Base-by-base conservation (phyloP, 768 basidiomycete species). In the Cubamyces sp. region DNA sequence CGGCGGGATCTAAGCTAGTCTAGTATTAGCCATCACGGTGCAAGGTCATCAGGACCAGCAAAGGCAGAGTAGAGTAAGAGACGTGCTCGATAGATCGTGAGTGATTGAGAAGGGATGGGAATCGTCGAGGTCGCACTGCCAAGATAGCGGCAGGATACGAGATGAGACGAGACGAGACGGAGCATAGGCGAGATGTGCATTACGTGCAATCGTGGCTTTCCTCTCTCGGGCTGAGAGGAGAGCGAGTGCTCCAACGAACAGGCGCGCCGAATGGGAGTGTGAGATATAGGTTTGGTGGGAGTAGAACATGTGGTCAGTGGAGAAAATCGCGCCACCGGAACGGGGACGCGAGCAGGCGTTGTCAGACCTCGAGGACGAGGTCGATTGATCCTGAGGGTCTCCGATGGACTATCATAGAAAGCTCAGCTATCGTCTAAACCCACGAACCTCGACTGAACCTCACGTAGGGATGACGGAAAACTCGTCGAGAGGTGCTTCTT, bases 401-500 rank as follows among this genome's bases (percentile, higher is more conserved):
- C 77, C n/a, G 73, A 66, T 9, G 79, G 74, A 39, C 81, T 82
- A n/a, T 12, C 8, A 28, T 30, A 14, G 6, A 2, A 19, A 23
- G 4, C 5, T 49, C 19, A 49, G 48, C 48, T 26, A 39, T 11
- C 53, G 30, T 34, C 34, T 39, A 60, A n/a, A 16, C n/a, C 21
- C 12, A 19, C 16, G 26, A 50, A 18, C 6, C 11, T 34, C 34
- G 9, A 11, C 11, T 25, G 7, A 6, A 2, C 84, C 87, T 67
- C 71, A 91, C 90, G 82, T 87, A 21, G 63, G 63, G 74, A 78
- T 80, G 60, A 84, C 74, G 34, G 70, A 64, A n/a, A n/a, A 65
- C 78, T 70, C 69, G 75, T 71, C 60, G 75, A 54, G 53, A 30
- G 83, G 66, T 82, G 82, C 61, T 84, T 86, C 49, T 76, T 76